Conservation (phyloP, 2,329 filamentous ascomycete genomes). For the Hortaea werneckii region DNA sequence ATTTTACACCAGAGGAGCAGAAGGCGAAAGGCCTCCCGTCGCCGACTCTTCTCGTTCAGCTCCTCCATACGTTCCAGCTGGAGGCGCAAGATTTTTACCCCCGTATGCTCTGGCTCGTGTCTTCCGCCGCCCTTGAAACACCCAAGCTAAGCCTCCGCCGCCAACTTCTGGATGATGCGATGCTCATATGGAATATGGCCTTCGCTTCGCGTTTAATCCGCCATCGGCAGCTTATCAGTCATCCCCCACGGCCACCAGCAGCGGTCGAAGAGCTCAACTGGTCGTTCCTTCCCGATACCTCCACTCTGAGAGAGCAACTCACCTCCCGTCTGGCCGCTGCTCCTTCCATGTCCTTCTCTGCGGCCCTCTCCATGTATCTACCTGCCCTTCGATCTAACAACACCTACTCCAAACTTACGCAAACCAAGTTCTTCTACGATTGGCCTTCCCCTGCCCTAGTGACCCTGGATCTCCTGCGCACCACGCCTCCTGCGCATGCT, state of each 20-base stretch:
- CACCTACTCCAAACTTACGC: background rate
- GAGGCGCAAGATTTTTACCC: background rate
- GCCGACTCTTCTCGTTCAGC: background rate
- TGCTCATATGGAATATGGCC: conserved; percentile 7
- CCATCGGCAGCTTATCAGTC: background rate
- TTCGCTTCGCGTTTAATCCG: background rate
- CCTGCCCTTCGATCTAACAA: background rate
- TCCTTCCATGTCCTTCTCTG: background rate
- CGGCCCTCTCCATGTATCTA: background rate
- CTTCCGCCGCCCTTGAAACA: background rate
- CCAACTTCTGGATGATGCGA: conserved; percentile 2
- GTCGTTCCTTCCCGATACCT: conserved; percentile 4
- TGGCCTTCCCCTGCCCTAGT: conserved; percentile 1
- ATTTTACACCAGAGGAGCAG: background rate
- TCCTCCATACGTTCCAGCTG: background rate
- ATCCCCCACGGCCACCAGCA: background rate
- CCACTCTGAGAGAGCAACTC: background rate
- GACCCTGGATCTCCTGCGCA: background rate
- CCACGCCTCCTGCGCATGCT: background rate
- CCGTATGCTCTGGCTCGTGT: background rate
- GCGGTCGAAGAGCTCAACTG: conserved; percentile 1
- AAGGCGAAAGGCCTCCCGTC: background rate
- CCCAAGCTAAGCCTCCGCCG: background rate
- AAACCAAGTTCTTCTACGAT: background rate
- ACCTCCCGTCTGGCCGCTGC: background rate